Base-by-base conservation (phyloP, 345 rosid genomes). In the Aethionema arabicum region DNA sequence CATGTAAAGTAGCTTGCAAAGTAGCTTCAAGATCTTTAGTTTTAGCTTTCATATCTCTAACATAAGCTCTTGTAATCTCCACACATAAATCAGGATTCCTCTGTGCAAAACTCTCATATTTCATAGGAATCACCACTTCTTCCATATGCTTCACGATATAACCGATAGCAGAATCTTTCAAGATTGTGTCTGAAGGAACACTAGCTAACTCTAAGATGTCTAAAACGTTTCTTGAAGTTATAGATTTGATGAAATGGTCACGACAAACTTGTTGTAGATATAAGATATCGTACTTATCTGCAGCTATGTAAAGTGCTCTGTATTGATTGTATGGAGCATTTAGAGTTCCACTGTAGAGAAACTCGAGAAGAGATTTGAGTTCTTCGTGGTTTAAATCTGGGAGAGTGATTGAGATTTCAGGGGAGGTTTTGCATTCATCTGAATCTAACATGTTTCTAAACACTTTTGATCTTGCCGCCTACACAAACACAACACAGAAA, bases 51-150 rank as follows among this genome's bases (percentile, higher is more conserved):
- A 63, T 69, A 8, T 40, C 58, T 56, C 74, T 69, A 4, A 70
- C 59, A 56, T 11, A 70, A 15, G 69, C 59, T 32, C 74, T 44
- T 33, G 74, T 70, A 53, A 70, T 63, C 59, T 63, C 69, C 9
- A 70, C 74, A 30, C 74, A 52, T 11, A 70, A 49, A 56, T 63
- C 21, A 1, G 74, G 74, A 35, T 63, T 70, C 65, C 69, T 63
- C 74, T 49, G 64, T 42, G 35, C 69, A 70, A 70, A 70, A 0
- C 59, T 70, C 74, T 70, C 74, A 49, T 70, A 70, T 42, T 70
- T 70, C 65, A 70, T 63, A 0, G 74, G 69, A 29, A 70, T 29
- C 27, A 70, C 74, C 14, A 70, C 74, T 63, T 70, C 60, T 50
- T 70, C 74, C 69, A 70, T 70, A 29, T 57, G 68, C 29, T 70